phyloP scores from a whole-genome alignment of 108 stramenopile genomes.

The Skeletonema marinoi region DNA sequence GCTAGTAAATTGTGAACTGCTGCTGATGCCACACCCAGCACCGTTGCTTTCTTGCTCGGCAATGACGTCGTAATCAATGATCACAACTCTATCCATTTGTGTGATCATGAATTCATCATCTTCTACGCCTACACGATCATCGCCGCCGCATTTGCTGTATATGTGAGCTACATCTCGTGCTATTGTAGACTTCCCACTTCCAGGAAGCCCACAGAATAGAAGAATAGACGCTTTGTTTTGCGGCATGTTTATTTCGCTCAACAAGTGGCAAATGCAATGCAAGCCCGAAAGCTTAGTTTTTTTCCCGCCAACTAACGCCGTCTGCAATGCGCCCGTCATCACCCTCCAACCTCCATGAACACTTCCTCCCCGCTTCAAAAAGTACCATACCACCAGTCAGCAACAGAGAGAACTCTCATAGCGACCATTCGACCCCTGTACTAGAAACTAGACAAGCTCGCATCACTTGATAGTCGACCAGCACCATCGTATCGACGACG shows the following conservation, averaged over 20 bases:
- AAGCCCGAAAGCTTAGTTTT: neutral
- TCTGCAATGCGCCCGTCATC: no score
- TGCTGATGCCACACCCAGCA: neutral
- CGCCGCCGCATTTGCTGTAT: constrained; percentile 7
- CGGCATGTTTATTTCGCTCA: neutral
- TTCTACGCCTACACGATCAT: neutral
- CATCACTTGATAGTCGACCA: neutral
- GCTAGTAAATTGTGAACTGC: constrained; percentile 7
- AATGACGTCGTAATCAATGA: constrained; percentile 66
- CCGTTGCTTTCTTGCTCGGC: constrained; percentile 28
- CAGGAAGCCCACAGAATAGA: constrained; percentile 61
- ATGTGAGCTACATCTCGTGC: constrained; percentile 21
- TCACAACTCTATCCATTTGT: constrained; percentile 20
- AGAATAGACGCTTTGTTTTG: constrained; percentile 37
- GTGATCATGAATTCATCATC: neutral
- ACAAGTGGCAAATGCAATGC: no score
- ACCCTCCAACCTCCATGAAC: no score
- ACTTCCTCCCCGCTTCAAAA: no score
- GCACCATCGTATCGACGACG: neutral
- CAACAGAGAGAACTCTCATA: no score
- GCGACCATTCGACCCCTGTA: neutral
- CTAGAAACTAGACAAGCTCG: neutral
- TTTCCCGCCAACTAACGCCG: no score
- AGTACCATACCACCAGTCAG: no score
- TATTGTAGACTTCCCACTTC: constrained; percentile 70